Conservation (phyloP, 2,329 filamentous ascomycete genomes). For the Venturia nashicola region DNA sequence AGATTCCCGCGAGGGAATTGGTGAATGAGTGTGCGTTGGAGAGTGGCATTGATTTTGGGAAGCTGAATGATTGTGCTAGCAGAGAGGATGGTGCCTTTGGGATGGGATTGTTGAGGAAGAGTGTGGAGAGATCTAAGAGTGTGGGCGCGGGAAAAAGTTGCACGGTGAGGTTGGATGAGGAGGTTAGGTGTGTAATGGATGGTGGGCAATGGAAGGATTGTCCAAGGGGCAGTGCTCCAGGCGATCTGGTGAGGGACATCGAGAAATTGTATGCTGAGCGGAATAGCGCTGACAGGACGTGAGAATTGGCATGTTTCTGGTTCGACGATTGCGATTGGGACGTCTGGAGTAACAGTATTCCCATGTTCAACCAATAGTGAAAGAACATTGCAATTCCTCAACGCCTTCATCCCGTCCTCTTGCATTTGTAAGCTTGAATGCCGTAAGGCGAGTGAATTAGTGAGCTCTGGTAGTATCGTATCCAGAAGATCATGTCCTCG, state of each 20-base stretch:
- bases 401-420: too few species aligned
- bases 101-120: slow-evolving; percentile 53
- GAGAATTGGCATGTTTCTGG: background rate
- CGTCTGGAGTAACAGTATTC: too few species aligned
- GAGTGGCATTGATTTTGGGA: slow-evolving; percentile 73
- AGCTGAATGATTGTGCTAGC: slow-evolving; percentile 71
- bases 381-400: too few species aligned
- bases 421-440: too few species aligned
- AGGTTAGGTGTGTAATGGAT: slow-evolving; percentile 77
- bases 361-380: too few species aligned
- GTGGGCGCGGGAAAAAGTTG: slow-evolving; percentile 35
- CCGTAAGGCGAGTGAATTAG: too few species aligned
- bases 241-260: slow-evolving; percentile 66
- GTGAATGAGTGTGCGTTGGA: slow-evolving; percentile 82
- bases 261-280: slow-evolving; percentile 47
- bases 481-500: too few species aligned
- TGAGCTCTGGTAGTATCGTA: too few species aligned
- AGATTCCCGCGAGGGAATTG: slow-evolving; percentile 68
- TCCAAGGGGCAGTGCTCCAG: slow-evolving; percentile 51
- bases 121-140: slow-evolving; percentile 48
- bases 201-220: slow-evolving; percentile 70
- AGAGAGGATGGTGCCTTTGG: slow-evolving; percentile 62
- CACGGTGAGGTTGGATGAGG: slow-evolving; percentile 54
- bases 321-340: too few species aligned
- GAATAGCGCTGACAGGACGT: background rate